A percentile compares a stretch with the other conserved stretches of the same genome.
These are phyloP conservation scores for Gaeumannomyces tritici DNA, from an alignment of 2,329 filamentous ascomycete species.

Conservation along the genomic window DNA sequence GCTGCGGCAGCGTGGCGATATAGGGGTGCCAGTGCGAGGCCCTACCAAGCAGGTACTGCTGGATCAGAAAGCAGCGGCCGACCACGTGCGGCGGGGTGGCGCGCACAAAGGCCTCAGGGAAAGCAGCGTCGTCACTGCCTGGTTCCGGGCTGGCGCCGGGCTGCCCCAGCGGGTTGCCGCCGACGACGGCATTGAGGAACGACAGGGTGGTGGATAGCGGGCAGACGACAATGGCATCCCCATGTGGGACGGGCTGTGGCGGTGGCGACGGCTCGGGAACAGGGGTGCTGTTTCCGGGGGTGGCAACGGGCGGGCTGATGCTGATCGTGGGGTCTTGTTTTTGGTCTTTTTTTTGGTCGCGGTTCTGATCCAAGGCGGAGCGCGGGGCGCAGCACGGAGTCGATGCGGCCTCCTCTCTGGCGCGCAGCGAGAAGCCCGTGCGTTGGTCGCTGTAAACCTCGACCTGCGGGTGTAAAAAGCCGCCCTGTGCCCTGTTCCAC, in stretches of 20 bases:
- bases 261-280: no score
- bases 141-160: neutral
- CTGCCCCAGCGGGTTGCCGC: constrained; percentile 5
- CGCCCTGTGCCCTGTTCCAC: constrained; percentile 39
- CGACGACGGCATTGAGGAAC: constrained; percentile 43
- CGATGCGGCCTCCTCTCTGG: constrained; percentile 22
- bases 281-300: neutral
- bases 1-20: constrained; percentile 54
- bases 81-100: constrained; percentile 47
- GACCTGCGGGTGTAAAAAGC: constrained; percentile 37
- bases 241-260: constrained; percentile 16
- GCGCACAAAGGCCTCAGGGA: constrained; percentile 41
- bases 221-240: constrained; percentile 39
- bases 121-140: constrained; percentile 16
- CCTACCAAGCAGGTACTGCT: constrained; percentile 50
- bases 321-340: neutral
- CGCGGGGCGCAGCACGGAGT: neutral
- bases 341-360: no score
- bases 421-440: constrained; percentile 46
- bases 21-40: constrained; percentile 61
- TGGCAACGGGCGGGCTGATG: neutral
- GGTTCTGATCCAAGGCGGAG: no score
- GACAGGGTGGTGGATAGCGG: constrained; percentile 46
- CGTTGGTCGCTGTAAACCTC: constrained; percentile 40
- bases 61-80: constrained; percentile 59